A percentile compares a stretch with the other conserved stretches of the same genome.
Conservation (phyloP, 2,329 filamentous ascomycete genomes). For the Trichoderma hamatum region DNA sequence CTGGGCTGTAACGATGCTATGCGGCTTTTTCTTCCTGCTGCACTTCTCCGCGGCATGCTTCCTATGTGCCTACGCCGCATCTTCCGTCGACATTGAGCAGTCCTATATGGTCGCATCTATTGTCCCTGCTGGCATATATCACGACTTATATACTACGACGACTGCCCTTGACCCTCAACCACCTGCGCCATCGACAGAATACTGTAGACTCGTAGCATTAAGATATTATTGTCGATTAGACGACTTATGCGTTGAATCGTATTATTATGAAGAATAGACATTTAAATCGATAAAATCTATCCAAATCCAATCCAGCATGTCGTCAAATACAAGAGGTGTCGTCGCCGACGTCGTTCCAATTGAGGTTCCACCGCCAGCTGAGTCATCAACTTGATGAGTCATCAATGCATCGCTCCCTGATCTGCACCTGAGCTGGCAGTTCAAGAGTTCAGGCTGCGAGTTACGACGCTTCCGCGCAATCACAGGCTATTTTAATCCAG, state of each 20-base stretch:
- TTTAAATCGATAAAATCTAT: neutral
- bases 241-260: no score
- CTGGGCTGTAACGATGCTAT: neutral
- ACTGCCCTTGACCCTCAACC: no score
- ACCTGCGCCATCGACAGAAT: neutral
- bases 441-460: neutral
- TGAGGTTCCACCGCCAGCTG: neutral
- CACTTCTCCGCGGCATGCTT: neutral
- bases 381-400: neutral
- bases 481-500: neutral
- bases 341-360: neutral
- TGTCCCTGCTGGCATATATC: neutral
- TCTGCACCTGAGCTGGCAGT: neutral
- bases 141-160: neutral
- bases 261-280: neutral
- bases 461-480: constrained; percentile 6
- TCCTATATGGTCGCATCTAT: neutral
- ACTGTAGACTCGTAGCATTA: neutral
- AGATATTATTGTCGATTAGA: neutral
- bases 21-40: constrained; percentile 6
- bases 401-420: neutral
- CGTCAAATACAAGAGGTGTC: neutral
- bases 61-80: neutral
- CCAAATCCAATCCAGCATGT: neutral
- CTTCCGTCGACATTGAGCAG: neutral